phyloP scores from a whole-genome alignment of 2,329 filamentous ascomycete genomes.

The Fusarium luffae region DNA sequence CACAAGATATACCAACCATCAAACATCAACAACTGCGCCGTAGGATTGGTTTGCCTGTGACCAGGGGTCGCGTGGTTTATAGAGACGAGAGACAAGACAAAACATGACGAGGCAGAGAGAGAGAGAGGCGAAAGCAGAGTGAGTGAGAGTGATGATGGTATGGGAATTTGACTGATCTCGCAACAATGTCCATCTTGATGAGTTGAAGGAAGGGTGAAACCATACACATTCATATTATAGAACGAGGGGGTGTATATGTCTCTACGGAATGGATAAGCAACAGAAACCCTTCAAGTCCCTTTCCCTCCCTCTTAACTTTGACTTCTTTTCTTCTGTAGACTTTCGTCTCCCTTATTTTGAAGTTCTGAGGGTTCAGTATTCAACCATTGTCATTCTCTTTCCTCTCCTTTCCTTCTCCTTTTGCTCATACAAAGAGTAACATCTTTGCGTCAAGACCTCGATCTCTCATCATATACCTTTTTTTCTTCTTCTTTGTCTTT shows the following conservation, averaged over 20 bases:
- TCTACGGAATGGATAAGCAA: constrained; percentile 15
- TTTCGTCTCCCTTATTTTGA: constrained; percentile 7
- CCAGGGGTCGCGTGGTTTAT: constrained; percentile 34
- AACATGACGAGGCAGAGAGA: not conserved
- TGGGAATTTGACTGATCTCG: constrained; percentile 14
- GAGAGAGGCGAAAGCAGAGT: not conserved
- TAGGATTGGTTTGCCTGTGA: constrained; percentile 17
- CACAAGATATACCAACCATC: not conserved
- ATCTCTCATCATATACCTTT: not conserved
- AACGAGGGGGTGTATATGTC: constrained; percentile 16
- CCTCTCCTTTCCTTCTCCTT: not conserved
- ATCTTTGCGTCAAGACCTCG: constrained; percentile 9
- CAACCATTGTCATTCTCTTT: not conserved
- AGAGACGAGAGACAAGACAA: constrained; percentile 18
- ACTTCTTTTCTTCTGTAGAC: not conserved
- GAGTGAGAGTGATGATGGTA: not conserved
- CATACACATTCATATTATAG: not conserved
- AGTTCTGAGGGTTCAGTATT: constrained; percentile 1
- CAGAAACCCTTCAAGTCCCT: constrained; percentile 1
- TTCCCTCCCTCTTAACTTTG: not conserved
- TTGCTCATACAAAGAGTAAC: constrained; percentile 5
- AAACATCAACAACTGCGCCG: not conserved
- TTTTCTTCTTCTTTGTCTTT: constrained; percentile 24
- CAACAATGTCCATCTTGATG: constrained; percentile 11
- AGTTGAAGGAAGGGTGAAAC: constrained; percentile 16